Conservation (phyloP, 768 basidiomycete genomes). For the Podaxis sp. region DNA sequence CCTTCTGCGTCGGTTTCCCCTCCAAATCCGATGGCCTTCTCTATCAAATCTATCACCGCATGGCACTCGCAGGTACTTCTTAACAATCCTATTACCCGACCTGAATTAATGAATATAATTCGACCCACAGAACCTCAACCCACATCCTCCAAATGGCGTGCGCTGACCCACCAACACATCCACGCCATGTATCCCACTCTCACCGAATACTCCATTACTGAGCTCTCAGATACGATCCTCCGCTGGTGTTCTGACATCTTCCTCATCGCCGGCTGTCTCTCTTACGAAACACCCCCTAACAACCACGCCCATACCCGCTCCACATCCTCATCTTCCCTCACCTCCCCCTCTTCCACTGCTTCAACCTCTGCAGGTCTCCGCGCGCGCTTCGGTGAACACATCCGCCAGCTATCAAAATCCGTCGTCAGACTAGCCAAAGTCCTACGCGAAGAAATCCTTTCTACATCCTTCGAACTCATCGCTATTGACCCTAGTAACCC, state of each 20-base stretch:
- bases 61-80: conserved; percentile 49
- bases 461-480: conserved; percentile 71
- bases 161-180: conserved; percentile 69
- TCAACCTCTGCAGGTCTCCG: conserved; percentile 28
- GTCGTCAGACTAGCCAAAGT: conserved; percentile 64
- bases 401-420: conserved; percentile 64
- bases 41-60: conserved; percentile 58
- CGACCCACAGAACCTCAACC: conserved; percentile 64
- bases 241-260: conserved; percentile 73
- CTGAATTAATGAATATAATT: neutral
- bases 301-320: conserved; percentile 1
- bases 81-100: neutral
- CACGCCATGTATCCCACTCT: conserved; percentile 67
- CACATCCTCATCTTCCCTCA: conserved; percentile 23
- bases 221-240: conserved; percentile 72
- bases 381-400: conserved; percentile 35
- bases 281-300: conserved; percentile 34
- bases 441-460: conserved; percentile 73
- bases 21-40: conserved; percentile 68
- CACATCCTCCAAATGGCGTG: conserved; percentile 75
- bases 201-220: conserved; percentile 64
- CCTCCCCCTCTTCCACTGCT: conserved; percentile 23
- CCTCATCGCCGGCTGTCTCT: conserved; percentile 58
- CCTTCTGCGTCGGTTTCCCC: conserved; percentile 75
- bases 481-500: conserved; percentile 47